Base-by-base conservation (phyloP, 2,329 filamentous ascomycete genomes). In the Venturia carpophila region DNA sequence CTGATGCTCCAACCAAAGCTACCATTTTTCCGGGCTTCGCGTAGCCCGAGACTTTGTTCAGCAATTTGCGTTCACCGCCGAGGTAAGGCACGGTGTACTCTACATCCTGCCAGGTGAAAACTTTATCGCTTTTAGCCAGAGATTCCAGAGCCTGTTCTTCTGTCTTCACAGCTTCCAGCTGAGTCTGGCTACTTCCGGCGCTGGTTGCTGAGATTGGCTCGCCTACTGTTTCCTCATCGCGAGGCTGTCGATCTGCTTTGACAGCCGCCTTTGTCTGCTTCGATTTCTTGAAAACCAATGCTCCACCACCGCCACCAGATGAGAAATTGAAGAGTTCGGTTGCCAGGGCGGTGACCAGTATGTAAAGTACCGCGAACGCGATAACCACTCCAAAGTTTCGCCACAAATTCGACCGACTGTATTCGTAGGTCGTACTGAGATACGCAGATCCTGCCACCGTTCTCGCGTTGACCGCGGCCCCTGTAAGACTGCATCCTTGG, bases 281-380 rank as follows among this genome's bases (percentile, higher is more conserved):
- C 15, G 82, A 85, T 73, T 84, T 87, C 78, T 88, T 90, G 79
- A 90, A 90, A 30, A 90, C 77, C 47, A 90, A 73, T 1, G 87
- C 87, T 63, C 87, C 88, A n/a, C 86, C 87, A 6, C 85, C 88
- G 47, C 52, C 52, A 19, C 78, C 77, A 87, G 86, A 0, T 87
- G 88, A 27, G 89, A 69, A 5, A 6, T 7, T 34, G 27, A 63
- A 21, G 42, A 55, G 24, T 19, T 63, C 60, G 10, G 39, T 58
- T 34, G 27, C 34, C 7, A 62, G 13, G 10, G 88, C 82, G 0
- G 90, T 93, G 39, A 93, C 75, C 13, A 87, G 69, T 15, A 95
- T 83, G 71, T 93, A 95, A 5, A 91, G 81, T 0, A 90, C 79
- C 0, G 84, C 73, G 73, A 64, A 67, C 1, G 60, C 66, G 21